Percentiles rank a stretch among this genome's conserved stretches.
Conservation (phyloP, 2,329 filamentous ascomycete species). For the Pseudogymnoascus sp. region DNA sequence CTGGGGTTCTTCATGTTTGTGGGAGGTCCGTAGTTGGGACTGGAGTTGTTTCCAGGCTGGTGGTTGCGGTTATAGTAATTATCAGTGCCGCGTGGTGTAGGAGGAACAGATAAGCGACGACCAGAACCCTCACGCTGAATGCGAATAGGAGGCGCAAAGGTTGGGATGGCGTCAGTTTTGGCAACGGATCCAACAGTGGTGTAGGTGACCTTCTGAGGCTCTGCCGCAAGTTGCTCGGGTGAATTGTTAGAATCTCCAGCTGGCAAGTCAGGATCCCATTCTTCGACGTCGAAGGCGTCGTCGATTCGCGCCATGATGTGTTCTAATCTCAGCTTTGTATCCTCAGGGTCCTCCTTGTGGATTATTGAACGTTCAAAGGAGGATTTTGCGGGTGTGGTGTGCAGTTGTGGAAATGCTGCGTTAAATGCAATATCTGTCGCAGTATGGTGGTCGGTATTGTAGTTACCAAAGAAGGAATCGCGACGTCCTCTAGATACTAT, state of each 20-base stretch:
- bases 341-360: conserved; percentile 9
- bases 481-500: background rate
- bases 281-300: conserved; percentile 26
- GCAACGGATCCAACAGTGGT: conserved; percentile 31
- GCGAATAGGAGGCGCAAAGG: conserved; percentile 28
- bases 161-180: conserved; percentile 24
- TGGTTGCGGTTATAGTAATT: conserved; percentile 5
- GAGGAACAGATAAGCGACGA: conserved; percentile 15
- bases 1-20: background rate
- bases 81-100: background rate
- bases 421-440: conserved; percentile 1
- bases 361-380: conserved; percentile 6
- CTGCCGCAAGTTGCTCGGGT: conserved; percentile 24
- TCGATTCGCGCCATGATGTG: conserved; percentile 14
- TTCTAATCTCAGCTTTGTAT: conserved; percentile 1
- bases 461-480: background rate
- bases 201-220: conserved; percentile 26
- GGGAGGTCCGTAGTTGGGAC: background rate
- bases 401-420: conserved; percentile 1
- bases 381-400: background rate
- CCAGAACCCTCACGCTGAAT: conserved; percentile 30
- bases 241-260: conserved; percentile 16
- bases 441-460: background rate
- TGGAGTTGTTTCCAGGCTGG: conserved; percentile 1
- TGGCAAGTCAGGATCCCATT: conserved; percentile 27